Conservation (phyloP, 495 filamentous ascomycete genomes). For the Podospora anserina region DNA sequence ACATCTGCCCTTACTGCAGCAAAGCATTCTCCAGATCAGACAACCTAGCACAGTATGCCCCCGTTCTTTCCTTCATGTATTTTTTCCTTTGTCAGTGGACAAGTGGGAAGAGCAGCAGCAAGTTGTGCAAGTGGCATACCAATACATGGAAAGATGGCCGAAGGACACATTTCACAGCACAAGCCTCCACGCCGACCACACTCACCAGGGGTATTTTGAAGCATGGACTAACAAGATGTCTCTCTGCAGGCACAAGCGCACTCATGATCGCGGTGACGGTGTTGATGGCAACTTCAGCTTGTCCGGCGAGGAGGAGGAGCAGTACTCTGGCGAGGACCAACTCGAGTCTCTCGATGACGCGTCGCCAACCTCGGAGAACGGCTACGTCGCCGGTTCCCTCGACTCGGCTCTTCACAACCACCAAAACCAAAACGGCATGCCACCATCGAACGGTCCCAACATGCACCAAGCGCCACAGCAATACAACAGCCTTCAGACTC, state of each 20-base stretch:
- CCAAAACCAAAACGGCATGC: constrained; percentile 32
- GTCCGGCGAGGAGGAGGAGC: constrained; percentile 74
- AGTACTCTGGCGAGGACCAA: constrained; percentile 64
- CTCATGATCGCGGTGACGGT: constrained; percentile 76
- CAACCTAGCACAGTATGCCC: constrained; percentile 92
- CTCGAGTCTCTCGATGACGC: constrained; percentile 73
- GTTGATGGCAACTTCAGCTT: constrained; percentile 63
- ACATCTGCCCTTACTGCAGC: constrained; percentile 93
- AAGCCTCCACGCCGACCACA: constrained; percentile 29
- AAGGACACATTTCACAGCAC: constrained; percentile 31
- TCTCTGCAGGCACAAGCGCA: constrained; percentile 78
- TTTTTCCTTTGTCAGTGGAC: constrained; percentile 33
- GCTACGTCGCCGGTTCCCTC: constrained; percentile 47
- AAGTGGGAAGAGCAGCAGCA: constrained; percentile 21
- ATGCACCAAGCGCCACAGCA: constrained; percentile 37
- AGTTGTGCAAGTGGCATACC: constrained; percentile 39
- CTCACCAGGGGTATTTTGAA: constrained; percentile 15
- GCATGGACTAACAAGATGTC: constrained; percentile 34
- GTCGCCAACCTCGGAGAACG: constrained; percentile 60
- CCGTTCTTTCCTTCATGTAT: constrained; percentile 34
- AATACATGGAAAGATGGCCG: constrained; percentile 23
- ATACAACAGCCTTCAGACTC: constrained; percentile 51
- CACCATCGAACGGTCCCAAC: constrained; percentile 38
- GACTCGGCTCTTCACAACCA: constrained; percentile 38
- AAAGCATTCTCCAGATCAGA: constrained; percentile 98